A percentile compares a stretch with the other conserved stretches of the same genome.
Conservation (phyloP, 2,329 filamentous ascomycete species). For the Metarhizium album region DNA sequence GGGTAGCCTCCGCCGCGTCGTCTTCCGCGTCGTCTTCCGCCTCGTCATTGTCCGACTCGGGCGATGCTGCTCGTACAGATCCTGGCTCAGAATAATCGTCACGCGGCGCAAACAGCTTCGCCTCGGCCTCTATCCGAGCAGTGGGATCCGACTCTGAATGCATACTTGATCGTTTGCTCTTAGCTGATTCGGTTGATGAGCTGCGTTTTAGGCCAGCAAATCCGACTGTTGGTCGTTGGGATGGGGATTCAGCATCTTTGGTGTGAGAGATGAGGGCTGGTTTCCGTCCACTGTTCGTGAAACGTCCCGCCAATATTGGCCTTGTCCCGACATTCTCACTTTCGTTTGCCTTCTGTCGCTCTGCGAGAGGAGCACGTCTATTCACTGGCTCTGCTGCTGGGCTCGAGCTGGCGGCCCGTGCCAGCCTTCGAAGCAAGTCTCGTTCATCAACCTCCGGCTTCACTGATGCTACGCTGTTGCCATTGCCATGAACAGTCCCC, state of each 20-base stretch:
- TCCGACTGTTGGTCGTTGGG: constrained; percentile 30
- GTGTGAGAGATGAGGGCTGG: constrained; percentile 1
- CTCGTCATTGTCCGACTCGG: constrained; percentile 20
- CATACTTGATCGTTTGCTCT: constrained; percentile 37
- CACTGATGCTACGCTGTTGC: neutral
- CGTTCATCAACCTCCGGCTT: constrained; percentile 19
- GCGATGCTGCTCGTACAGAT: constrained; percentile 40
- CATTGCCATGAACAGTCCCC: neutral
- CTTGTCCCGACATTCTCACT: constrained; percentile 4
- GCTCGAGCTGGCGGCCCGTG: constrained; percentile 35
- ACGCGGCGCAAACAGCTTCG: constrained; percentile 42
- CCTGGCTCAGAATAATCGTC: constrained; percentile 47
- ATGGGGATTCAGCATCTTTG: constrained; percentile 14
- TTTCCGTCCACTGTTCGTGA: constrained; percentile 11
- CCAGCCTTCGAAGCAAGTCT: constrained; percentile 38
- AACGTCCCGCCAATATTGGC: constrained; percentile 10
- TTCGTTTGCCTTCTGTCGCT: neutral
- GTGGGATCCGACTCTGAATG: constrained; percentile 44
- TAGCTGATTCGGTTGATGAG: constrained; percentile 34
- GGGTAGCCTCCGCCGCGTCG: constrained; percentile 32
- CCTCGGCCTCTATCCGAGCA: constrained; percentile 45
- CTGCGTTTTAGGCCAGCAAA: constrained; percentile 34
- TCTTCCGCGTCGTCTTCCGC: constrained; percentile 13
- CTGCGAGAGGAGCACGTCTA: constrained; percentile 6
- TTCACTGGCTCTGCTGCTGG: constrained; percentile 22